A percentile compares a stretch with the other conserved stretches of the same genome.
These are phyloP conservation scores for Sclerotinia borealis DNA, from an alignment of 2,329 filamentous ascomycete genomes.

Conservation along the genomic window DNA sequence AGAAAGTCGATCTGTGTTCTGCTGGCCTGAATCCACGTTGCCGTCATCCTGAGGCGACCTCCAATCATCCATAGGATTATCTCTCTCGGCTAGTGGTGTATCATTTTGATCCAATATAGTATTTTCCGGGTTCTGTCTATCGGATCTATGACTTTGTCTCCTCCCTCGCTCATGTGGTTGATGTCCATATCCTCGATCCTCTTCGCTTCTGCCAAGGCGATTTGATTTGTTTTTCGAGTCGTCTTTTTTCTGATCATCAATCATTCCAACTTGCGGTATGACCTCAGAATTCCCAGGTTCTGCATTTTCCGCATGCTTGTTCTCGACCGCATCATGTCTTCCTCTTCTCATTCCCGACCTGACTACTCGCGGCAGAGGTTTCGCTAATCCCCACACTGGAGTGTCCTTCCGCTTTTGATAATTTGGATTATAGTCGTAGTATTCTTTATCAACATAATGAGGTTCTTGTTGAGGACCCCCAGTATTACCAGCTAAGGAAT, in stretches of 20 bases:
- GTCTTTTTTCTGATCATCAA: constrained; percentile 13
- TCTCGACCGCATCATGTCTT: constrained; percentile 7
- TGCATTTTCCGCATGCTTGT: constrained; percentile 9
- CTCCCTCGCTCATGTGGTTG: not conserved
- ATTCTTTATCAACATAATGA: constrained; percentile 16
- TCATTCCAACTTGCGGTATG: constrained; percentile 18
- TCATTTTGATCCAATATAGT: not conserved
- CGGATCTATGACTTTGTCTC: constrained; percentile 1
- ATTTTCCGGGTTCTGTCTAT: not conserved
- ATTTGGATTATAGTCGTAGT: constrained; percentile 17
- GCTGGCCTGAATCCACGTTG: not conserved
- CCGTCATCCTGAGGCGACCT: not conserved
- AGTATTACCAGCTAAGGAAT: constrained; percentile 4
- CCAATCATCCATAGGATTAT: constrained; percentile 17
- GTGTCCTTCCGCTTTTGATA: constrained; percentile 14
- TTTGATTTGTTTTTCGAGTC: constrained; percentile 7
- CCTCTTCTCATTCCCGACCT: constrained; percentile 17
- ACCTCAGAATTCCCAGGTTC: constrained; percentile 11
- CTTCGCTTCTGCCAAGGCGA: not conserved
- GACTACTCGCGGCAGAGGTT: constrained; percentile 18
- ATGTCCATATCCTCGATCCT: constrained; percentile 7
- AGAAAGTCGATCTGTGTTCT: constrained; percentile 3
- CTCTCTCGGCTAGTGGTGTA: constrained; percentile 12
- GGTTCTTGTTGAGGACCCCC: not conserved
- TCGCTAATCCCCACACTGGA: constrained; percentile 21